phyloP scores from a whole-genome alignment of 176 grass and related monocot species.

The Oryza nivara region DNA sequence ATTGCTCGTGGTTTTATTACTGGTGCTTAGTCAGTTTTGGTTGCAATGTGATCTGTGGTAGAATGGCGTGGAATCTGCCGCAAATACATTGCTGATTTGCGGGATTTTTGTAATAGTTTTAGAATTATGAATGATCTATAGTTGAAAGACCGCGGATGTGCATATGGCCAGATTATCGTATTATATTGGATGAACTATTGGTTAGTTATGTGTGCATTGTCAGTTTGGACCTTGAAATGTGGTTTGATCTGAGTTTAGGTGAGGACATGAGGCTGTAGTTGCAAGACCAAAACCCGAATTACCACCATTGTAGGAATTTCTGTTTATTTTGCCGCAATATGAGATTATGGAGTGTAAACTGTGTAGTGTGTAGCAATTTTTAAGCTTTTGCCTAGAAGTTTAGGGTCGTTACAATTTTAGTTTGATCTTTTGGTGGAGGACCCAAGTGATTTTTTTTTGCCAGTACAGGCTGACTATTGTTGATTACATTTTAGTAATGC shows the following conservation, averaged over 20 bases:
- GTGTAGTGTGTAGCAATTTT: neutral
- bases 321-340: neutral
- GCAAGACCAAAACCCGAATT: neutral
- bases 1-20: neutral
- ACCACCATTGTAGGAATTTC: neutral
- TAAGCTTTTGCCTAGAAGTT: neutral
- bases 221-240: neutral
- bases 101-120: conserved; percentile 6
- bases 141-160: neutral
- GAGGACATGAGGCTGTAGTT: neutral
- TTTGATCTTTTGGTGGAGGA: neutral
- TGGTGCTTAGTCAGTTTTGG: neutral
- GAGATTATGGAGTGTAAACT: conserved; percentile 3
- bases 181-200: neutral
- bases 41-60: neutral
- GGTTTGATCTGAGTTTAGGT: conserved; percentile 33
- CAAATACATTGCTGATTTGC: neutral
- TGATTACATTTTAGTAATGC: too few relatives aligned
- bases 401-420: conserved; percentile 7
- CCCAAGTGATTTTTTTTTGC: conserved; percentile 1
- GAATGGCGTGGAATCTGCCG: neutral
- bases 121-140: conserved; percentile 25
- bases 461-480: neutral
- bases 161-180: neutral
- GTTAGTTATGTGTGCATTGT: neutral